Evolutionary conservation across 1,284 basidiomycete species (phyloP).

Genomic region (Ustilago tritici): DNA sequence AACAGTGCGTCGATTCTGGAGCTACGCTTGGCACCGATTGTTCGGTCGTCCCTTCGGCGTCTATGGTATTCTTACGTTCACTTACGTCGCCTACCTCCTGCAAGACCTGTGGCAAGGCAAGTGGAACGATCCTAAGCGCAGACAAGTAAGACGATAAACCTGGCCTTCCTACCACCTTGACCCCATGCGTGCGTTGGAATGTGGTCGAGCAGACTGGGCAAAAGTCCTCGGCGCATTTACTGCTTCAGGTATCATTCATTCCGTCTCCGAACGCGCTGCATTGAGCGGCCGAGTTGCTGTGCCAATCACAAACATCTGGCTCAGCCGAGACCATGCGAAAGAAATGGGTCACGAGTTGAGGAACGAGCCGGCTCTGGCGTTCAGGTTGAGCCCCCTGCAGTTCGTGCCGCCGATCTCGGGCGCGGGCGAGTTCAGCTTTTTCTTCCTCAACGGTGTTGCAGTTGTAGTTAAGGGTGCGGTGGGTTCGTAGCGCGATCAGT

Average conservation of each 20-base stretch:
- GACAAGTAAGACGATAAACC: slow-evolving; percentile 31
- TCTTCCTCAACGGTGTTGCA: slow-evolving; percentile 56
- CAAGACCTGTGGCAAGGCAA: slow-evolving; percentile 39
- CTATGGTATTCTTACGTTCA: slow-evolving; percentile 53
- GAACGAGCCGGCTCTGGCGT: slow-evolving; percentile 3
- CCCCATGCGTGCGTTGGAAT: slow-evolving; percentile 42
- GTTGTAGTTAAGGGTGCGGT: slow-evolving; percentile 51
- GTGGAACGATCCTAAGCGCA: slow-evolving; percentile 36
- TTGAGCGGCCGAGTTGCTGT: slow-evolving; percentile 49
- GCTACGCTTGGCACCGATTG: slow-evolving; percentile 50
- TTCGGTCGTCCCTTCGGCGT: slow-evolving; percentile 52
- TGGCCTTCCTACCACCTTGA: slow-evolving; percentile 50
- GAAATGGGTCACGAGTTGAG: slow-evolving; percentile 43
- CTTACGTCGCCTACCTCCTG: slow-evolving; percentile 35
- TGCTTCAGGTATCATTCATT: slow-evolving; percentile 52
- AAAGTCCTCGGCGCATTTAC: slow-evolving; percentile 55
- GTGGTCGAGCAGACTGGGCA: slow-evolving; percentile 55
- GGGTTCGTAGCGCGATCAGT: slow-evolving; percentile 50
- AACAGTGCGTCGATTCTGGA: slow-evolving; percentile 49
- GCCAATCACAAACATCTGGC: slow-evolving; percentile 50
- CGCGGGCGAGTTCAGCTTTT: slow-evolving; percentile 55
- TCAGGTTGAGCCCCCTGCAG: slow-evolving; percentile 30
- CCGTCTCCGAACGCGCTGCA: slow-evolving; percentile 47
- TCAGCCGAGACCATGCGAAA: slow-evolving; percentile 33
- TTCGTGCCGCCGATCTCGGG: slow-evolving; percentile 51